Evolutionary conservation across 2,329 filamentous ascomycete genomes (phyloP).

Genomic region (Beauveria sp.): DNA sequence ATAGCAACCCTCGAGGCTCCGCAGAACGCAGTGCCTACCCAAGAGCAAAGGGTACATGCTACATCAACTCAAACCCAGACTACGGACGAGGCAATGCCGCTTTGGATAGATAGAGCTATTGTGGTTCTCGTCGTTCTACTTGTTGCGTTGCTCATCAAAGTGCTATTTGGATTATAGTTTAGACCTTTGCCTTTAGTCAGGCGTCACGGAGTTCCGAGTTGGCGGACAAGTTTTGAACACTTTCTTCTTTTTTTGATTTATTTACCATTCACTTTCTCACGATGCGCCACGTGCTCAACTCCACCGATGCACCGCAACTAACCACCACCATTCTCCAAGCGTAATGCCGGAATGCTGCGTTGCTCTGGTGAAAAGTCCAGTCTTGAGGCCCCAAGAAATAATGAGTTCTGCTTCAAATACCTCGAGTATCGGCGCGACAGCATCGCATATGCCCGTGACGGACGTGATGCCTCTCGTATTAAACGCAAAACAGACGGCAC

Average conservation of each 20-base stretch:
- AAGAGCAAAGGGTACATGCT: constrained; percentile 12
- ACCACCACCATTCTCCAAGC: constrained; percentile 62
- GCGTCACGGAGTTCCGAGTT: background rate
- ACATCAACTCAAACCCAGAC: constrained; percentile 6
- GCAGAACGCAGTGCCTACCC: constrained; percentile 11
- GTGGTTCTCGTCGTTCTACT: constrained; percentile 63
- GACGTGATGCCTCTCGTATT: constrained; percentile 54
- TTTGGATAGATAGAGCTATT: constrained; percentile 79
- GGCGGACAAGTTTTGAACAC: background rate
- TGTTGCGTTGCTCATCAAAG: constrained; percentile 59
- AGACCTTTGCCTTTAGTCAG: background rate
- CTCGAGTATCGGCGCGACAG: constrained; percentile 52
- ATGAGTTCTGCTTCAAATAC: constrained; percentile 54
- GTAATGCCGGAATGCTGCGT: constrained; percentile 33
- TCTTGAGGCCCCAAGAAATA: constrained; percentile 48
- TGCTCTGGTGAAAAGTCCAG: constrained; percentile 42
- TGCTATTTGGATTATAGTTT: constrained; percentile 29
- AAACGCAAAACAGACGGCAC: constrained; percentile 53
- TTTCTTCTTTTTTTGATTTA: background rate
- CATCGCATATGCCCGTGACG: constrained; percentile 42
- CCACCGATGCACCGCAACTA: constrained; percentile 34
- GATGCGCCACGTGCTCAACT: background rate
- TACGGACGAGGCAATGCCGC: constrained; percentile 44
- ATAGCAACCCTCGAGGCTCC: constrained; percentile 10
- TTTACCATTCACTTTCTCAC: background rate